Base-by-base conservation (phyloP, 768 basidiomycete species). In the Daedaleopsis nitida region DNA sequence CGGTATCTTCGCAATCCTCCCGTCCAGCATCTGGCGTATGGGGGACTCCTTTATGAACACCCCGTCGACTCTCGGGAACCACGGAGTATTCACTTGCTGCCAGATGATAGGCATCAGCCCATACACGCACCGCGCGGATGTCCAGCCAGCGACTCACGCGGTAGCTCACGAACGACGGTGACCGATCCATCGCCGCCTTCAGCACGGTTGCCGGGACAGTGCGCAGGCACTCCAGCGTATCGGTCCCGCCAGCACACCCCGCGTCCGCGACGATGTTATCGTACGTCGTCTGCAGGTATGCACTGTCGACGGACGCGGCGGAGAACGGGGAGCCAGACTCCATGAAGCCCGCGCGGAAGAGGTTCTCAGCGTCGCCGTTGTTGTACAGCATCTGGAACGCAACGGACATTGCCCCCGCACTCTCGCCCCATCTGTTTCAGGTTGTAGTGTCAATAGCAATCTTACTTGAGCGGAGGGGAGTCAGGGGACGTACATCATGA, bases 151-250 rank as follows among this genome's bases (percentile, higher is more conserved):
- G 27, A 37, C 65, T 50, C 4, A 76, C 73, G 63, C 75, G 70
- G 59, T 70, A 76, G 1, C 69, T 52, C 37, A 75, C 66, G 8
- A 75, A 35, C 21, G 61, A 66, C 0, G 77, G 74, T 27, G 73
- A 70, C 21, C 65, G 21, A 55, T 78, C 72, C 59, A 78, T 61
- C 0, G 77, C 77, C 2, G 52, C 57, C 50, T 73, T 58, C 19
- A 79, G 63, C 4, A 55, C 56, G 0, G 27, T 52, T 27, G 73
- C 77, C 0, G 78, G 73, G 6, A 76, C 74, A 3, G 57, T 63
- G 12, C 80, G 75, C 21, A 84, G 68, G 61, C 83, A 83, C 0
- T 63, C 65, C 0, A 83, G 68, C 0, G 75, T 79, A 58, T 81
- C 76, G 0, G 37, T 37, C 4, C 70, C 43, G 2, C 60, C 44